These are phyloP conservation scores for Magnolia sinica DNA, from an alignment of 164 flowering plant genomes.

Conservation along the genomic window DNA sequence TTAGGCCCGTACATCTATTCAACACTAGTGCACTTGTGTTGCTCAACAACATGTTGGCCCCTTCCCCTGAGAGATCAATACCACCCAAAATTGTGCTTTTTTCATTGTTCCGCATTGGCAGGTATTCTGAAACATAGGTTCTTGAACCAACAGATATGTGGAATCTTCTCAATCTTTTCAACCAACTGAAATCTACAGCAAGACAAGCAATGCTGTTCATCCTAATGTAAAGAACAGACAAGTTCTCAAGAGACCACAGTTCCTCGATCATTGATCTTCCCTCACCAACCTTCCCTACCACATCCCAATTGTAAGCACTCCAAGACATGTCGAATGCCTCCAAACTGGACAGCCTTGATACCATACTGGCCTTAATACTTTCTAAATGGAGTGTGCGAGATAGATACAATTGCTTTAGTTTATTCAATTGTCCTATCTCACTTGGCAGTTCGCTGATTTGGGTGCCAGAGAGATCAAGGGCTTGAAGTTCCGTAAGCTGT, in stretches of 20 bases:
- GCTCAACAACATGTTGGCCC: not conserved
- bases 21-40: not conserved
- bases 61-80: not conserved
- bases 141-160: not conserved
- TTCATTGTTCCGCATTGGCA: not conserved
- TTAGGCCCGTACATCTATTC: not conserved
- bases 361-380: not conserved
- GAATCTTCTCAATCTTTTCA: not conserved
- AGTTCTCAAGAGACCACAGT: not conserved
- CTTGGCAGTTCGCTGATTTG: not conserved
- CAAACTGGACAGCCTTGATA: not conserved
- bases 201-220: not conserved
- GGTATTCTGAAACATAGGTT: not conserved
- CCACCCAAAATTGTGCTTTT: not conserved
- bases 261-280: not conserved
- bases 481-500: not conserved
- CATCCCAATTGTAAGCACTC: not conserved
- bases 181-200: not conserved
- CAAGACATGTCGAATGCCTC: not conserved
- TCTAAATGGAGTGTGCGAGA: not conserved
- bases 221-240: not conserved
- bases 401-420: not conserved
- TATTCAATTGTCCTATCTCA: not conserved
- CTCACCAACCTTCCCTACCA: not conserved
- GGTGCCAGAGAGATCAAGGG: not conserved